A percentile compares a stretch with the other conserved stretches of the same genome.
These are phyloP conservation scores for Aurantiochytrium sp. DNA, from an alignment of 108 stramenopile genomes.

Conservation along the genomic window DNA sequence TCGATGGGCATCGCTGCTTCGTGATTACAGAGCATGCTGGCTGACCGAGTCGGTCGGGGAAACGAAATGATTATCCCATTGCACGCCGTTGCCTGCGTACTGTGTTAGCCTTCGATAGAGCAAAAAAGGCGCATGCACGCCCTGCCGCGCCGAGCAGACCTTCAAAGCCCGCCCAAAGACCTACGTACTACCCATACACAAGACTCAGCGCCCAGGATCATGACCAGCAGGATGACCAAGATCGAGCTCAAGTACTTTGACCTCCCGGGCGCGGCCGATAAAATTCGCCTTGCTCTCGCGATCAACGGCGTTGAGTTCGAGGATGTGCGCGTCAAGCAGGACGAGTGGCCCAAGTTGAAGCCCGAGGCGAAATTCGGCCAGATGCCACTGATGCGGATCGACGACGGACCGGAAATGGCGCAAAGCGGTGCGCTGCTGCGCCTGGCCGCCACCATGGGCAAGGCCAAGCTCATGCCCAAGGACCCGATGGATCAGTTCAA, in stretches of 20 bases:
- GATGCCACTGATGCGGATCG: constrained; percentile 63
- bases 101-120: no score
- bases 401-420: constrained; percentile 43
- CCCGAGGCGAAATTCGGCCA: constrained; percentile 63
- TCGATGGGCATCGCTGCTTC: no score
- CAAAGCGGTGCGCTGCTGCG: constrained; percentile 66
- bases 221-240: constrained; percentile 36
- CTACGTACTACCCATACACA: no score
- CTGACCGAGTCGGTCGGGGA: no score
- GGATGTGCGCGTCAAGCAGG: constrained; percentile 54
- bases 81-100: no score
- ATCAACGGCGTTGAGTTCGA: constrained; percentile 51
- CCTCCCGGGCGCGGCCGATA: constrained; percentile 67
- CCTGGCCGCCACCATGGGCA: constrained; percentile 46
- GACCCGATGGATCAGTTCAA: constrained; percentile 36
- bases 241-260: constrained; percentile 67
- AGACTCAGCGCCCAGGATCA: no score
- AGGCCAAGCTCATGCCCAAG: neutral
- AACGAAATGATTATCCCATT: no score
- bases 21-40: no score
- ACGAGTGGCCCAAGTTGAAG: constrained; percentile 63
- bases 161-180: no score
- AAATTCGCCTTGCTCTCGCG: constrained; percentile 54
- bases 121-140: no score
- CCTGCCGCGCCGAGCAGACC: no score